Evolutionary conservation across 768 basidiomycete genomes (phyloP), one percentile per base, ranked within the genome.

Genomic region (Tylopilus rubrobrunneus): DNA sequence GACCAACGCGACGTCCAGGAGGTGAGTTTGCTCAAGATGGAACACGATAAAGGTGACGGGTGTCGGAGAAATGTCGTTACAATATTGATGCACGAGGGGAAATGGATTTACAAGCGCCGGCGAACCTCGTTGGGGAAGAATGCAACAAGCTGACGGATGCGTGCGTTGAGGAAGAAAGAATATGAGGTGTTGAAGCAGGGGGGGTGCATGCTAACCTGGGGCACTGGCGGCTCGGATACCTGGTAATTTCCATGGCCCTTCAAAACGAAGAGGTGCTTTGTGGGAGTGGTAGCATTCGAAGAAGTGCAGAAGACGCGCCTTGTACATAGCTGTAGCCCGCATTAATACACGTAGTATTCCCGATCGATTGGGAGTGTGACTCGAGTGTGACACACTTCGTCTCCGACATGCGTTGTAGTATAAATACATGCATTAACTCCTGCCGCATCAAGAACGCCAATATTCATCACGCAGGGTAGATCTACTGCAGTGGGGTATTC

Each of bases 221-320:
- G 45, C 74, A 70, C 5, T 83, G 81, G 48, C 80, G 77, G 5
- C 71, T 83, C 49, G 80, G 79, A 50, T 74, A 75, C 57, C 86
- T 84, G 84, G 73, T 82, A 53, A 73, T 78, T 62, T 85, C 84
- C 27, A 86, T 85, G 85, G 85, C 82, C 83, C 62, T 86, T 89
- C 67, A 81, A 86, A 67, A 83, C 80, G 29, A 77, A 79, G 59
- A 76, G 84, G 34, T 87, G 88, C 71, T 87, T 88, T 62, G 85
- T 85, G 44, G 69, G 75, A 56, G 85, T 85, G 44, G 69, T 75
- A 56, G 70, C 74, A 41, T 78, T 80, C 57, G 61, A 74, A 36
- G 75, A 81, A 67, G 75, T 86, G 64, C 80, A 74, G 58, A 64
- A 71, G 64, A 78, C 78, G 53, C 71, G 73, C 57, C 66, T 81